These are phyloP conservation scores for Penicillium cataractarum DNA, from an alignment of 495 filamentous ascomycete species.

Conservation along the genomic window DNA sequence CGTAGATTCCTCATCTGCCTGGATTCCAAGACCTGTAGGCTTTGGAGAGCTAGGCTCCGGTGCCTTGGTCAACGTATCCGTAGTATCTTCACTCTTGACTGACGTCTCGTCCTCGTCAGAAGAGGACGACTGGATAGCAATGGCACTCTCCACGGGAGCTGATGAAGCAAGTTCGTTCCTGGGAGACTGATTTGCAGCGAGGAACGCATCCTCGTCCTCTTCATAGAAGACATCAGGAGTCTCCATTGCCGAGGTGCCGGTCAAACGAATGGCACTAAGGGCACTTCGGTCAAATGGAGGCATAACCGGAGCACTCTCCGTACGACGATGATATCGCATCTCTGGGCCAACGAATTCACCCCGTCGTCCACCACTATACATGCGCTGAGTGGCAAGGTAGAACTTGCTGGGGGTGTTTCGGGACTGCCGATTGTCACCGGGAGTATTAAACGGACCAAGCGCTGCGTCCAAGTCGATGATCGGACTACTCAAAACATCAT, in stretches of 20 bases:
- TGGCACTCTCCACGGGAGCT: constrained; percentile 5
- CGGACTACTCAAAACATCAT: constrained; percentile 62
- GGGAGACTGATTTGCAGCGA: constrained; percentile 45
- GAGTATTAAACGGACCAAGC: constrained; percentile 90
- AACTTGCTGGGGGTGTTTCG: constrained; percentile 59
- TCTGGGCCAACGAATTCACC: constrained; percentile 79
- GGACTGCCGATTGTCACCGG: constrained; percentile 47
- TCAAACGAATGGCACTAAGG: constrained; percentile 65
- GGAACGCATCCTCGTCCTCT: constrained; percentile 81
- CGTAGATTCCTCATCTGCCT: constrained; percentile 33
- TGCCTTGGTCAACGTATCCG: constrained; percentile 43
- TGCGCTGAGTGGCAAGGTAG: constrained; percentile 66
- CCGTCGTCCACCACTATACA: constrained; percentile 82
- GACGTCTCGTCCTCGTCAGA: constrained; percentile 36
- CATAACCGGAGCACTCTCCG: constrained; percentile 91
- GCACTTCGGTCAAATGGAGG: constrained; percentile 74
- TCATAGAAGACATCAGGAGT: constrained; percentile 89
- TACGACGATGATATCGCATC: constrained; percentile 86
- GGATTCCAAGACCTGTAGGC: constrained; percentile 51
- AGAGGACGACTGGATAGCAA: constrained; percentile 5
- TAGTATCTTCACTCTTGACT: constrained; percentile 39
- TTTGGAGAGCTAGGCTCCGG: constrained; percentile 30
- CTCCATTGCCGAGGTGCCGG: constrained; percentile 70
- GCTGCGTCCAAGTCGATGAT: constrained; percentile 96
- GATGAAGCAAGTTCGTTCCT: constrained; percentile 19